Evolutionary conservation across 2,329 filamentous ascomycete species (phyloP), one percentile per base, ranked within the genome.

Genomic region (Anisogramma anomala): DNA sequence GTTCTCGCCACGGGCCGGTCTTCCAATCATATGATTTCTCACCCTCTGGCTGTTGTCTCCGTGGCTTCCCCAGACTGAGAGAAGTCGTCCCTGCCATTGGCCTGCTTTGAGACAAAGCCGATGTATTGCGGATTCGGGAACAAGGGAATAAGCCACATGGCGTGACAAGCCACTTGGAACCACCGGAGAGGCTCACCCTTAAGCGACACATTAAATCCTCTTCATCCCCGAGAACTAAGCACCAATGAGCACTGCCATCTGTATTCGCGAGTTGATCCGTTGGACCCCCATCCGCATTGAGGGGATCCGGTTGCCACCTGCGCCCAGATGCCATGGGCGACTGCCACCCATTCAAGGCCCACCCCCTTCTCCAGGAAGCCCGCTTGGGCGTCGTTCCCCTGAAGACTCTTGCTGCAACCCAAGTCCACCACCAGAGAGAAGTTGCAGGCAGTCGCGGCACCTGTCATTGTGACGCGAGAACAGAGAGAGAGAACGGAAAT

Each of bases 21-120:
- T 41, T 44, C 44, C 44, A 44, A 46, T 46, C 44, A 41, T 46
- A 46, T 46, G 44, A 44, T 44, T 45, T 39, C 44, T n/a, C n/a
- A n/a, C 37, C 41, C 33, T 39, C 44, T n/a, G n/a, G n/a, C n/a
- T n/a, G n/a, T n/a, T n/a, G n/a, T n/a, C n/a, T n/a, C n/a, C n/a
- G 33, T 19, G 20, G 18, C 33, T 23, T 46, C 40, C 41, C 44
- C 44, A 41, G 44, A 38, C 25, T 15, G 13, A 38, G 26, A 33
- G 34, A 38, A 27, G 28, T 22, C 17, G 18, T 33, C 36, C 33
- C 26, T 32, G 26, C 15, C n/a, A n/a, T n/a, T n/a, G n/a, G n/a
- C n/a, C n/a, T n/a, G n/a, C n/a, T n/a, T n/a, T n/a, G n/a, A n/a
- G n/a, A n/a, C n/a, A n/a, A n/a, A n/a, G n/a, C n/a, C n/a, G n/a